Conservation (phyloP, 2,329 filamentous ascomycete genomes). For the Metarhizium sp. region DNA sequence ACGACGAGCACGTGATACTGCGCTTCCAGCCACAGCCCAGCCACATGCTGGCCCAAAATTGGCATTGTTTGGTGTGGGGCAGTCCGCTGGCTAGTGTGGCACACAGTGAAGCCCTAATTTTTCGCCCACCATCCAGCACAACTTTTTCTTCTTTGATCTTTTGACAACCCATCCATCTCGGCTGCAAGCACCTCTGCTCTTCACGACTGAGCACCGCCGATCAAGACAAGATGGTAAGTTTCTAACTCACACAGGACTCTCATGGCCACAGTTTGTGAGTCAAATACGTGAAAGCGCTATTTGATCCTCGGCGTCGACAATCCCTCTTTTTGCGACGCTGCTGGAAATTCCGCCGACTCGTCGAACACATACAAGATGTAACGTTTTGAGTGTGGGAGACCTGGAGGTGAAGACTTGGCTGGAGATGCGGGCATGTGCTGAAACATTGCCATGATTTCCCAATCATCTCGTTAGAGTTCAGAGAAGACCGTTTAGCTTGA, state of each 20-base stretch:
- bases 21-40: conserved; percentile 1
- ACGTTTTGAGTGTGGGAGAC: neutral
- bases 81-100: conserved; percentile 1
- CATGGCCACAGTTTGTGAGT: conserved; percentile 29
- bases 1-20: conserved; percentile 2
- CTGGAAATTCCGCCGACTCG: conserved; percentile 24
- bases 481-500: conserved; percentile 73
- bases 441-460: conserved; percentile 39
- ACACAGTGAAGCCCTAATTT: conserved; percentile 27
- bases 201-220: conserved; percentile 25
- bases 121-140: conserved; percentile 21
- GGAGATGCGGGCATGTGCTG: conserved; percentile 44
- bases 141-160: conserved; percentile 16
- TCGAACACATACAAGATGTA: conserved; percentile 12
- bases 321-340: conserved; percentile 9
- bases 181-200: conserved; percentile 24
- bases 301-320: conserved; percentile 22
- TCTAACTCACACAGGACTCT: conserved; percentile 22
- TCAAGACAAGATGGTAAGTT: conserved; percentile 34
- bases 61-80: conserved; percentile 12
- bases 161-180: conserved; percentile 18
- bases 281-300: conserved; percentile 23
- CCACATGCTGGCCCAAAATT: conserved; percentile 3
- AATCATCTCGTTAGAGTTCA: conserved; percentile 78
- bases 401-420: conserved; percentile 53